phyloP scores from a whole-genome alignment of 164 flowering plant species.

The Brasenia schreberi region DNA sequence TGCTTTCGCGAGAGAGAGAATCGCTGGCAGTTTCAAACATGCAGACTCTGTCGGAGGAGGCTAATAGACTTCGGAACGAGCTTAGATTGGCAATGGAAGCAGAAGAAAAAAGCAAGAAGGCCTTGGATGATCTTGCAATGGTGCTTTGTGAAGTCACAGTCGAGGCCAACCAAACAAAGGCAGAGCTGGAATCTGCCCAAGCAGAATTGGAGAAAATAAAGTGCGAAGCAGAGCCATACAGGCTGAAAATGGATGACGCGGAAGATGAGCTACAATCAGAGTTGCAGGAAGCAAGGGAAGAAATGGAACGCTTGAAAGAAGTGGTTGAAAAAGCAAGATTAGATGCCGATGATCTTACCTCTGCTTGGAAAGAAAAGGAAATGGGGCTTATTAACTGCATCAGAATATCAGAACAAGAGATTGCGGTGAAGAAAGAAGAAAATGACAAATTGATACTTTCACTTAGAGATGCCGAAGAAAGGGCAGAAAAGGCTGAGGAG shows the following conservation, averaged over 20 bases:
- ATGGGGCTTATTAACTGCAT: slow-evolving; percentile 55
- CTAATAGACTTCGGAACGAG: slow-evolving; percentile 31
- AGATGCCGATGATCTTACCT: slow-evolving; percentile 62
- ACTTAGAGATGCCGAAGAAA: slow-evolving; percentile 25
- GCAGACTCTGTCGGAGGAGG: slow-evolving; percentile 20
- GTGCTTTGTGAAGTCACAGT: slow-evolving; percentile 61
- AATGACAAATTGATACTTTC: slow-evolving; percentile 22
- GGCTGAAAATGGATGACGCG: slow-evolving; percentile 11
- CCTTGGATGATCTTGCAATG: slow-evolving; percentile 75
- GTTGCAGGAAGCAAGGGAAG: slow-evolving; percentile 37
- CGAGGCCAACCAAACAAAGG: slow-evolving; percentile 41
- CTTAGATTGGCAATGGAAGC: slow-evolving; percentile 45
- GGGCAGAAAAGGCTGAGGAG: slow-evolving; percentile 28
- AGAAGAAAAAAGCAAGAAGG: slow-evolving; percentile 57
- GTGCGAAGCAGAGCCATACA: slow-evolving; percentile 27
- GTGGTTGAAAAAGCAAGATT: slow-evolving; percentile 41
- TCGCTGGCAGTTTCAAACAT: slow-evolving; percentile 13
- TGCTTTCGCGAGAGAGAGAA: slow-evolving; percentile 19
- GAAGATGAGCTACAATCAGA: slow-evolving; percentile 29
- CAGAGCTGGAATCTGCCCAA: slow-evolving; percentile 23
- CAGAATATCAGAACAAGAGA: slow-evolving; percentile 58
- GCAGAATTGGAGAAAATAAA: slow-evolving; percentile 24
- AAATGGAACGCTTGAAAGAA: slow-evolving; percentile 31
- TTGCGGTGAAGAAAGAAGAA: slow-evolving; percentile 24
- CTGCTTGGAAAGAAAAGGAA: slow-evolving; percentile 70